Evolutionary conservation across 768 basidiomycete genomes (phyloP), one percentile per base, ranked within the genome.

Genomic region (Boletus speciosus): DNA sequence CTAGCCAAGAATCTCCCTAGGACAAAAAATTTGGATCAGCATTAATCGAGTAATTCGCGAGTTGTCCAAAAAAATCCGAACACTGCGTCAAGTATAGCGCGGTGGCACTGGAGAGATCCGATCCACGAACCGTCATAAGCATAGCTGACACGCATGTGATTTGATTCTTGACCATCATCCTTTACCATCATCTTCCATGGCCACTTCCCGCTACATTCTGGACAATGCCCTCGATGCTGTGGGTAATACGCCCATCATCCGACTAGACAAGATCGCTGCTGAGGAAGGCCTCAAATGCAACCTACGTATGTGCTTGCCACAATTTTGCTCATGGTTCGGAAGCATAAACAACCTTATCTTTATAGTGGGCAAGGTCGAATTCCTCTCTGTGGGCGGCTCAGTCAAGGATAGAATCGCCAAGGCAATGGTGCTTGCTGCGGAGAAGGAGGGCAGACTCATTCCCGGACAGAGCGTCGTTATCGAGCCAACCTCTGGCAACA

Each of bases 401-500:
- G 88, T 98, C 55, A 99, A 99, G 74, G 96, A 98, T 68, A 78
- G 95, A 54, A 96, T 98, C 49, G 95, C 94, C 27, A 95, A 93
- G 70, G 85, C 92, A 11, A 99, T 99, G 96, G 83, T 98, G 2
- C 87, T 93, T 59, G 82, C 86, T n/a, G 97, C 96, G 6, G 97
- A 99, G 76, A 77, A 78, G 50, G 86, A 92, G 34, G 95, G 94
- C 34, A 84, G 76, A 47, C 82, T 99, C 38, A 78, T 91, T 35
- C 90, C 90, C 1, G 94, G 94, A 0, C 78, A 91, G 71, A 93
- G 90, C 60, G 84, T 95, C 48, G 84, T 98, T 52, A 95, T 99
- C 55, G 97, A 99, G 69, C 93, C 97, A 0, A 97, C 91, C 9
- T 92, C 90, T 11, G 93, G 93, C 21, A 96, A 97, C 64, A 96